Base-by-base conservation (phyloP, 306 rosid species). In the Dalbergia cultrata region DNA sequence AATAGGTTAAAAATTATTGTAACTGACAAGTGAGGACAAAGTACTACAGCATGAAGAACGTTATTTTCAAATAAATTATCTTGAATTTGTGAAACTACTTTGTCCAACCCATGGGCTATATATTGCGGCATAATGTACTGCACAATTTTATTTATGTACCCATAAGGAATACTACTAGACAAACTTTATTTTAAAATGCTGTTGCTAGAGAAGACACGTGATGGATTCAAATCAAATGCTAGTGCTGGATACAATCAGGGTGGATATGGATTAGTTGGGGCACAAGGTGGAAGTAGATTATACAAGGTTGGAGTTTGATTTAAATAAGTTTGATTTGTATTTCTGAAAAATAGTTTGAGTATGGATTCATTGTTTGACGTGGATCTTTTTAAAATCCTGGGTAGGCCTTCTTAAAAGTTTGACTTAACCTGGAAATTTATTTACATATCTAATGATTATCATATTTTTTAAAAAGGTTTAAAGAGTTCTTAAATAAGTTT, bases 21-120 rank as follows among this genome's bases (percentile, higher is more conserved):
- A 56, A 74, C 79, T 67, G 54, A 56, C 77, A 78, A 57, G 41
- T 56, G 31, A 67, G 68, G 76, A 78, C 82, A 77, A 77, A 66
- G 33, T 77, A 73, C 41, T 77, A 73, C 41, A 54, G 67, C 54
- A 53, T 12, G 37, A 56, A 68, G 50, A 78, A 56, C 37, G 37
- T 72, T 54, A 54, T 54, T 54, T 72, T 18, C 67, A 80, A 72
- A 72, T 44, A 72, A 63, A 71, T 34, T 45, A 37, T 63, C 65
- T 70, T 31, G 17, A 79, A 33, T 45, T 60, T 47, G 49, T 69
- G 12, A 60, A 59, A 79, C 62, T 79, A 39, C 8, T 5, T 9
- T 79, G 69, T 70, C 77, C 47, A 79, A 33, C 37, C 63, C 6
- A 13, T 17, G 60, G 26, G 60, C 60, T 54, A 16, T 49, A 13